Evolutionary conservation across 2,329 filamentous ascomycete genomes (phyloP).

Genomic region (Penicillium freii): DNA sequence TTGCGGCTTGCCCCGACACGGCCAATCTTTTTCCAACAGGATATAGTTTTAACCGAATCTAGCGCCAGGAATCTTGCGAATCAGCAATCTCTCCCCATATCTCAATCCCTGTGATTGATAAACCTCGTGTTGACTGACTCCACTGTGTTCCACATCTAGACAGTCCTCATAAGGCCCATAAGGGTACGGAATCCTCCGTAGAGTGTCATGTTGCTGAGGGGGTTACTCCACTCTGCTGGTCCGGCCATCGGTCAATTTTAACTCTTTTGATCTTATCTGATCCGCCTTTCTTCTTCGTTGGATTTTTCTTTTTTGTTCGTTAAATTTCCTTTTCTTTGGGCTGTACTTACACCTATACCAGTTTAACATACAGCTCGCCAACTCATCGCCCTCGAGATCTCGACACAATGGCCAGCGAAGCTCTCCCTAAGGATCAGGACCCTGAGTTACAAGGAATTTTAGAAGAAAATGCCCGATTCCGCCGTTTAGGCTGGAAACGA

Average conservation of each 20-base stretch:
- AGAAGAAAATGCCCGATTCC: slow-evolving; percentile 1
- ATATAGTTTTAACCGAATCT: background rate
- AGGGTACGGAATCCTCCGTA: background rate
- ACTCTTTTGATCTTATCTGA: slow-evolving; percentile 10
- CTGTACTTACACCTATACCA: background rate
- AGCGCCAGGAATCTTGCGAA: slow-evolving; percentile 1
- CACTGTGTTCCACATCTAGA: background rate
- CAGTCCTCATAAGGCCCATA: background rate
- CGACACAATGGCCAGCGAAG: slow-evolving; percentile 3
- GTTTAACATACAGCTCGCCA: background rate
- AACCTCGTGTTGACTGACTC: background rate
- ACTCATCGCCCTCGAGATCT: background rate
- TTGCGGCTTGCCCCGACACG: background rate
- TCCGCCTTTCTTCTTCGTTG: background rate
- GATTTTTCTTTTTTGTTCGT: background rate
- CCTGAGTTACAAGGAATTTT: slow-evolving; percentile 1
- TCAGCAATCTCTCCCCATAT: background rate
- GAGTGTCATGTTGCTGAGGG: background rate
- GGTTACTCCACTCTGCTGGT: slow-evolving; percentile 1
- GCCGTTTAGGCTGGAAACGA: slow-evolving; percentile 7
- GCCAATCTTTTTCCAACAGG: background rate
- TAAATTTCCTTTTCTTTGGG: background rate
- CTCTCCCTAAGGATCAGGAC: slow-evolving; percentile 2
- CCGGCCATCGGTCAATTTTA: background rate
- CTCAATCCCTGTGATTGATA: background rate